phyloP scores from a whole-genome alignment of 2,329 filamentous ascomycete genomes.

The Mariannaea elegans region DNA sequence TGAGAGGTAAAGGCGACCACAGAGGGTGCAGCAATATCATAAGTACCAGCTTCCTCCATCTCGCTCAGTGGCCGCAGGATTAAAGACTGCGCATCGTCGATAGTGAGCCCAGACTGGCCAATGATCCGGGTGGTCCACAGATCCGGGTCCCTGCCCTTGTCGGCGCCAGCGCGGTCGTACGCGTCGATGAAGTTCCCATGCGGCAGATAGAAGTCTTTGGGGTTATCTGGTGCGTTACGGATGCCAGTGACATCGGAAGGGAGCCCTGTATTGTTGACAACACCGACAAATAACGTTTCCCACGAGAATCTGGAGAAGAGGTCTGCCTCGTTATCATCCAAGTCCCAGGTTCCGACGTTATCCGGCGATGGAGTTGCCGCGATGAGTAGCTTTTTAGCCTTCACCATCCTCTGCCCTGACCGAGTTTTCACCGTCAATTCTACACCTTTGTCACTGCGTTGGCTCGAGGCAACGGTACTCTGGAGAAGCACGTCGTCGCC shows the following conservation, averaged over 20 bases:
- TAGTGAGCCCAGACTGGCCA: background rate
- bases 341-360: conserved; percentile 39
- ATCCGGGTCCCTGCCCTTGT: background rate
- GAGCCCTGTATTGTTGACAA: conserved; percentile 32
- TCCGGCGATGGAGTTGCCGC: conserved; percentile 38
- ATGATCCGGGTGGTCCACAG: background rate
- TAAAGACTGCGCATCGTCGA: background rate
- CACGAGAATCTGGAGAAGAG: conserved; percentile 40
- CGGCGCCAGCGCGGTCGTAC: background rate
- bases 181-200: background rate
- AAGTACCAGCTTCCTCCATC: background rate
- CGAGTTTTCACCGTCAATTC: conserved; percentile 21
- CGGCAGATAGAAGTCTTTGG: background rate
- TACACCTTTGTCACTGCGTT: conserved; percentile 14
- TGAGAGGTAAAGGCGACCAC: conserved; percentile 19
- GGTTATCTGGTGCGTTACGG: conserved; percentile 22
- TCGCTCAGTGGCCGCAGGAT: background rate
- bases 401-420: conserved; percentile 23
- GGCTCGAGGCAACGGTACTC: conserved; percentile 16
- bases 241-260: conserved; percentile 8
- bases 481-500: background rate
- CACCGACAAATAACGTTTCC: conserved; percentile 32
- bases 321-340: conserved; percentile 31
- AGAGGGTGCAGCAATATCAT: conserved; percentile 1
- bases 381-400: conserved; percentile 41